Base-by-base conservation (phyloP, 2,329 filamentous ascomycete genomes). In the Dactylonectria macrodidyma region DNA sequence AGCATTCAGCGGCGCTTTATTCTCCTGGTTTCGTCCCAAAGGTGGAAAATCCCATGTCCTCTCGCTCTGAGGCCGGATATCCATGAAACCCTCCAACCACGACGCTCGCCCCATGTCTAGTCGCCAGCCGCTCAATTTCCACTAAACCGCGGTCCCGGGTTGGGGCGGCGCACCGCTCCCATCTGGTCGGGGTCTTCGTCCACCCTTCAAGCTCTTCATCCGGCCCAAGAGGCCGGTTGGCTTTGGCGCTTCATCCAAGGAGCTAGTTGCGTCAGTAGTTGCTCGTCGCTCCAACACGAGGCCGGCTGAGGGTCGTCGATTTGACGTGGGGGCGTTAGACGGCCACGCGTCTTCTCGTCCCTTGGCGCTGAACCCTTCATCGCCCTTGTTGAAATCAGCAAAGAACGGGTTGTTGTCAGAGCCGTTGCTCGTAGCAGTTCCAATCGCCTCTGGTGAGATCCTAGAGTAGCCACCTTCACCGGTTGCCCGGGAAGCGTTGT, bases 151-250 rank as follows among this genome's bases (percentile, higher is more conserved):
- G 57, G 82, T 82, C 66, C 83, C 82, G 61, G 81, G 82, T 50
- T 76, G 81, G 58, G 80, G 78, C 50, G 75, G 62, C 76, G 79
- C 73, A 73, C 78, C 69, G 76, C 79, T 71, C 79, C 81, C 75
- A 81, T 83, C 74, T 57, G 73, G 73, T 46, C 74, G 76, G 54
- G 79, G 74, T 66, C 79, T 78, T 71, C 91, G 87, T 36, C 90
- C 89, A 58, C 92, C 91, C 84, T 94, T 95, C 81, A 96, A 83
- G 81, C 92, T 94, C 87, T 93, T 95, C 84, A 96, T 93, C 62
- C 94, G 89, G 59, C 89, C 93, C 69, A 97, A 79, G 69, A 97
- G 91, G 2, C 93, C 92, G 54, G 88, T 88, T 55, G 80, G 80
- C 77, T 85, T 84, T 73, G 82, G 79, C 73, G 79, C 84, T 65